Base-by-base conservation (phyloP, 306 rosid genomes). In the Hylodesmum podocarpum region DNA sequence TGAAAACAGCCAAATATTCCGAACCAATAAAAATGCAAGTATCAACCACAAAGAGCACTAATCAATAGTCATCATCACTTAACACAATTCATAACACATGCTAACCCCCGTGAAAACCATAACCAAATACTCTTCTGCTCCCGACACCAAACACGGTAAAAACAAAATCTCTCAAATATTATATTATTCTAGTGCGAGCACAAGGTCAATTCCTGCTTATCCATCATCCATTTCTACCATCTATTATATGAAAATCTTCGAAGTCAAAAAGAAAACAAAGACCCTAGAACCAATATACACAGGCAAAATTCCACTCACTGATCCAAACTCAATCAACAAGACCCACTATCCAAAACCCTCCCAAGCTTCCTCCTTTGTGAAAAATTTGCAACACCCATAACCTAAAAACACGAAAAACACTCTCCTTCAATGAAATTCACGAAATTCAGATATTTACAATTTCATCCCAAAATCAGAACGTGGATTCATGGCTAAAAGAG, bases 261-360 rank as follows among this genome's bases (percentile, higher is more conserved):
- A 83, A 73, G 16, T 81, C 65, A 81, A 39, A 58, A 40, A 33
- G 13, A 61, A 65, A 84, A 68, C 37, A 66, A 27, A 31, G 40
- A 78, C 54, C 75, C 64, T 46, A 55, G 34, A 78, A 65, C 74
- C 83, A 73, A 82, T 77, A 46, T 70, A 36, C 69, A 69, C 72
- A 47, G 43, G 74, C 61, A 89, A 58, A 58, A 71, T 47, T 80
- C 53, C 75, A 79, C 82, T 73, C 80, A 70, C 80, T 66, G 86
- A 90, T 89, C 89, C 86, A 74, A 74, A 81, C 85, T 84, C 86
- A 81, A 82, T 79, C 86, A 76, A 80, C 73, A 72, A 80, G 75
- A 77, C 73, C 87, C 70, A 29, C 16, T 62, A 70, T 64, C 55
- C 81, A 54, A 55, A 83, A 71, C 73, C 77, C 73, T 54, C 59